These are phyloP conservation scores for Coemansia sp. DNA, from an alignment of 192 early-diverging fungal genomes.

Conservation along the genomic window DNA sequence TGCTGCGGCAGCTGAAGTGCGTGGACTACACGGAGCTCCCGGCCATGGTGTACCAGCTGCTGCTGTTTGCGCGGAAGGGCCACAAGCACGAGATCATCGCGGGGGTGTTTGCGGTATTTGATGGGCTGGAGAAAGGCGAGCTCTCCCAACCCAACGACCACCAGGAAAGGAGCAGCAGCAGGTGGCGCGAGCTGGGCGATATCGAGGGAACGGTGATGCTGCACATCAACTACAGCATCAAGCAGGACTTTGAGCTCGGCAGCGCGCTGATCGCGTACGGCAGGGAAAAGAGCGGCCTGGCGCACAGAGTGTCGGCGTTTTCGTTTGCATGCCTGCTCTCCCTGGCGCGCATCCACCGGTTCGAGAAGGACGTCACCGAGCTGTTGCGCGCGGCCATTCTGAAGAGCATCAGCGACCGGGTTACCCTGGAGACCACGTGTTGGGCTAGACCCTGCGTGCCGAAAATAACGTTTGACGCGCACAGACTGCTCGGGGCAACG, in stretches of 20 bases:
- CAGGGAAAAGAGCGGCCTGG: slow-evolving; percentile 48
- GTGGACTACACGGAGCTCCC: slow-evolving; percentile 57
- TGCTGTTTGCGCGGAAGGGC: slow-evolving; percentile 66
- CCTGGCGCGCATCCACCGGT: slow-evolving; percentile 69
- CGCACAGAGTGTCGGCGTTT: slow-evolving; percentile 57
- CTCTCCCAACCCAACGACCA: neutral
- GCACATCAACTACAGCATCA: slow-evolving; percentile 69
- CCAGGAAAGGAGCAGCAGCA: slow-evolving; percentile 8
- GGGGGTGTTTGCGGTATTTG: slow-evolving; percentile 63
- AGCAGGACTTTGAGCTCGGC: slow-evolving; percentile 67
- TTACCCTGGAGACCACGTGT: slow-evolving; percentile 3
- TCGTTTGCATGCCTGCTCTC: slow-evolving; percentile 68
- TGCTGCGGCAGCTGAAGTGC: slow-evolving; percentile 31
- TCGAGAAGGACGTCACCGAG: slow-evolving; percentile 59
- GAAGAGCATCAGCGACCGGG: slow-evolving; percentile 26
- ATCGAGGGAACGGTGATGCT: slow-evolving; percentile 71
- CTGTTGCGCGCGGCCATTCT: slow-evolving; percentile 29
- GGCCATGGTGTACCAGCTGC: slow-evolving; percentile 66
- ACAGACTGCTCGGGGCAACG: slow-evolving; percentile 16
- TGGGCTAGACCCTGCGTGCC: slow-evolving; percentile 27
- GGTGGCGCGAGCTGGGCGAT: slow-evolving; percentile 49
- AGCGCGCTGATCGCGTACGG: slow-evolving; percentile 45
- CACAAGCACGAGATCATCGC: slow-evolving; percentile 58
- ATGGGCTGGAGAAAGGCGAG: slow-evolving; percentile 43
- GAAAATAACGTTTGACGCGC: neutral